A percentile compares a stretch with the other conserved stretches of the same genome.
phyloP scores from a whole-genome alignment of 176 grass and related monocot species.

The Aegilops sharonensis region DNA sequence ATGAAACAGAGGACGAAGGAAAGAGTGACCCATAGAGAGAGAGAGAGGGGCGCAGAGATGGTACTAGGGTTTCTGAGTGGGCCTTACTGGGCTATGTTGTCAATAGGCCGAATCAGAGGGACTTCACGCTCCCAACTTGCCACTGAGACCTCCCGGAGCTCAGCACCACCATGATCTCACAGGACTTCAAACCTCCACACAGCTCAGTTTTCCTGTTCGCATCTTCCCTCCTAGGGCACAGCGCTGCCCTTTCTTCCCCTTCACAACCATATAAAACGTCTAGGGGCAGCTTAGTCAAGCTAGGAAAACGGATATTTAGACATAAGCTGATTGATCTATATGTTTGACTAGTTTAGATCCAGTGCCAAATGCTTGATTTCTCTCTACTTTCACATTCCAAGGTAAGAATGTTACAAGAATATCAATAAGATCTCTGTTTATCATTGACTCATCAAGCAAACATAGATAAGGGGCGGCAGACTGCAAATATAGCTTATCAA shows the following conservation, averaged over 20 bases:
- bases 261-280: not conserved
- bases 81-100: too few species aligned
- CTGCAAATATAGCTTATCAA: not conserved
- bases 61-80: too few species aligned
- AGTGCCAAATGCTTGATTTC: not conserved
- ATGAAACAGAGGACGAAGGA: too few species aligned
- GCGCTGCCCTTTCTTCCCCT: not conserved
- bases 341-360: not conserved
- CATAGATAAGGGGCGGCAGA: not conserved
- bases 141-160: too few species aligned
- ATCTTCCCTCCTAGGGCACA: not conserved
- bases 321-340: not conserved
- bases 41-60: too few species aligned
- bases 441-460: not conserved
- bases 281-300: not conserved
- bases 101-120: too few species aligned
- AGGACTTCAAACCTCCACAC: too few species aligned
- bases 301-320: constrained; percentile 5
- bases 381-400: not conserved
- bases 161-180: too few species aligned
- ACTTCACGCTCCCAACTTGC: too few species aligned
- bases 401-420: not conserved
- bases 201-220: not conserved
- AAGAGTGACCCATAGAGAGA: too few species aligned
- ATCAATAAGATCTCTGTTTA: not conserved